Percentiles rank a stretch among this genome's conserved stretches.
Conservation (phyloP, 495 filamentous ascomycete genomes). For the Viridothelium virens region DNA sequence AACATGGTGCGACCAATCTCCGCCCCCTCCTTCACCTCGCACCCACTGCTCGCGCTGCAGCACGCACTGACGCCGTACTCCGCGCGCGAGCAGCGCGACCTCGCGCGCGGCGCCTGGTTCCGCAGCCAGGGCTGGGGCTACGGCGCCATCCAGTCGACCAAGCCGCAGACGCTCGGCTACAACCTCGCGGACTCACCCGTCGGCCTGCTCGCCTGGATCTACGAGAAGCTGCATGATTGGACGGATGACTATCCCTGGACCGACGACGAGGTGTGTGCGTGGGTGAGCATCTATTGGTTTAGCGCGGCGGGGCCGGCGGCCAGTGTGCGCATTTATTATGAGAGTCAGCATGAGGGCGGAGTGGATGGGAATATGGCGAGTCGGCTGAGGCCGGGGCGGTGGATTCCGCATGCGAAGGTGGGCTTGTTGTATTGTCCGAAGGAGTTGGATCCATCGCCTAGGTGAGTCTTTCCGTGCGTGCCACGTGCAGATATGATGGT, state of each 20-base stretch:
- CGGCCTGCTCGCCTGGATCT: slow-evolving; percentile 57
- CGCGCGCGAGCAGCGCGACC: slow-evolving; percentile 18
- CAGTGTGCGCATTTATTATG: slow-evolving; percentile 54
- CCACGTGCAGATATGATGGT: background rate
- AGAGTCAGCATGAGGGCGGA: slow-evolving; percentile 30
- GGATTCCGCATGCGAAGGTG: slow-evolving; percentile 25
- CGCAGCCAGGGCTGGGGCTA: slow-evolving; percentile 48
- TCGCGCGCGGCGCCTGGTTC: slow-evolving; percentile 47
- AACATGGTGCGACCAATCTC: slow-evolving; percentile 46
- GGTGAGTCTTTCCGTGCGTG: background rate
- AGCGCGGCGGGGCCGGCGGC: slow-evolving; percentile 49
- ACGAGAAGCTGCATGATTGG: slow-evolving; percentile 64
- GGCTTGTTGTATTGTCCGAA: slow-evolving; percentile 22
- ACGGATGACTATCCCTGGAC: slow-evolving; percentile 60
- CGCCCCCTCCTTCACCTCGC: slow-evolving; percentile 31
- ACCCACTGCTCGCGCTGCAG: slow-evolving; percentile 41
- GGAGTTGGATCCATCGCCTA: slow-evolving; percentile 11
- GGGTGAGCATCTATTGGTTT: slow-evolving; percentile 58
- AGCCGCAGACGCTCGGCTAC: slow-evolving; percentile 56
- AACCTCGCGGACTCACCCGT: slow-evolving; percentile 53
- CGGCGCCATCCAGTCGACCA: slow-evolving; percentile 48
- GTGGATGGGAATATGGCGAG: slow-evolving; percentile 7
- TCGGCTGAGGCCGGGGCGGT: slow-evolving; percentile 15
- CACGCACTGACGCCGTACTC: slow-evolving; percentile 37
- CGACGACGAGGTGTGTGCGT: slow-evolving; percentile 59